phyloP scores from a whole-genome alignment of 495 filamentous ascomycete species.

The Aspergillus nanangensis region DNA sequence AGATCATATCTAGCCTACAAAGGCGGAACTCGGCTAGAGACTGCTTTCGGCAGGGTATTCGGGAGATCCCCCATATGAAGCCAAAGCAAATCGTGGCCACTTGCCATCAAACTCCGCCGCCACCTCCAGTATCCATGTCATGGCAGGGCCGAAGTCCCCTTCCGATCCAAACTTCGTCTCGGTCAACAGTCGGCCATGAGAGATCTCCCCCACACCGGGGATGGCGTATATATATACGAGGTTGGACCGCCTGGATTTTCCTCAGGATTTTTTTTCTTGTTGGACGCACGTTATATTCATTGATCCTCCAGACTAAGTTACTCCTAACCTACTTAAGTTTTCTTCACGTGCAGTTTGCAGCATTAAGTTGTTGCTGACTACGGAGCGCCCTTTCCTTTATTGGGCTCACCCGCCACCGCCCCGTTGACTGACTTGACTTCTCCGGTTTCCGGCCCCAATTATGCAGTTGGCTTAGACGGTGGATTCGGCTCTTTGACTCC shows the following conservation, averaged over 20 bases:
- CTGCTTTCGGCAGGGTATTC: constrained; percentile 18
- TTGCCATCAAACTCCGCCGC: constrained; percentile 10
- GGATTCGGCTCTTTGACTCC: constrained; percentile 8
- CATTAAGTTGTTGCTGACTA: too few species aligned
- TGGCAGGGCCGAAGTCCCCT: constrained; percentile 15
- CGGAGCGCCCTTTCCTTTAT: not conserved
- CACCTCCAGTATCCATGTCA: constrained; percentile 11
- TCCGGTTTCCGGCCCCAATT: constrained; percentile 13
- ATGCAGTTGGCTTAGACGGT: constrained; percentile 12
- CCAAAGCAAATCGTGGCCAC: constrained; percentile 1
- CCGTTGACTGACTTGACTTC: constrained; percentile 1
- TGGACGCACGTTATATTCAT: too few species aligned
- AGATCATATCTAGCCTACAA: too few species aligned
- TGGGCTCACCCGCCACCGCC: not conserved
- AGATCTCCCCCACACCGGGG: constrained; percentile 9
- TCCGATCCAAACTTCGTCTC: constrained; percentile 18
- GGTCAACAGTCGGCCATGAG: constrained; percentile 6
- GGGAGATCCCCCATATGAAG: constrained; percentile 19
- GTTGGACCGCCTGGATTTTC: too few species aligned
- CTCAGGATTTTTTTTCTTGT: too few species aligned
- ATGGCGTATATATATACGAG: too few species aligned
- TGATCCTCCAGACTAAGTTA: too few species aligned
- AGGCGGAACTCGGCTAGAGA: constrained; percentile 26
- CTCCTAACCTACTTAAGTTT: too few species aligned
- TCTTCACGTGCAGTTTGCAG: too few species aligned